Evolutionary conservation across 1,284 basidiomycete genomes (phyloP).

Genomic region (Puccinia polysora): DNA sequence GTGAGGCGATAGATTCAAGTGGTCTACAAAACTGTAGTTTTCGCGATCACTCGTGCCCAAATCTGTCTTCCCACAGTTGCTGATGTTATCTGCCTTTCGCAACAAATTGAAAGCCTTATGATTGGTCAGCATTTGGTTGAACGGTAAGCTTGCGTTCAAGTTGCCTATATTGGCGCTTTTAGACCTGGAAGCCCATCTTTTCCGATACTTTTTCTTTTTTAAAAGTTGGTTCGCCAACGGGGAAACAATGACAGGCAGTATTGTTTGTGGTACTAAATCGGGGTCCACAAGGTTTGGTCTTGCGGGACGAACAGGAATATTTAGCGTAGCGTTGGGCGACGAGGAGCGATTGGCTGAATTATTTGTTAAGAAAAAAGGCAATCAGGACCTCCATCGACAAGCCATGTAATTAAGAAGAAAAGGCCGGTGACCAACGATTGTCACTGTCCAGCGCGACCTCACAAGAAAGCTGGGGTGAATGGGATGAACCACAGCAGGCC

Average conservation of each 20-base stretch:
- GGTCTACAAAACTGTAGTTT: not conserved
- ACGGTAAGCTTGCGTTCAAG: not conserved
- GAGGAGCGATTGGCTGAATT: not conserved
- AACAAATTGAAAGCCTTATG: not conserved
- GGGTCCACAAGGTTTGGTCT: not conserved
- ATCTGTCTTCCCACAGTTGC: no score
- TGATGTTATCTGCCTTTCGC: not conserved
- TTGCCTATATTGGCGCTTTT: not conserved
- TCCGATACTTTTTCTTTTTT: not conserved
- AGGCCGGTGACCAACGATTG: no score
- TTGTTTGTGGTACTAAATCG: not conserved
- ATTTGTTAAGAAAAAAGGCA: no score
- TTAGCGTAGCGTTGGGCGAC: not conserved
- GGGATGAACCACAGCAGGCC: no score
- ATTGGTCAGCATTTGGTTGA: not conserved
- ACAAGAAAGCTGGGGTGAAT: not conserved
- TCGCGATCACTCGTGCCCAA: not conserved
- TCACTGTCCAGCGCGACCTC: no score
- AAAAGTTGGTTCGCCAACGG: not conserved
- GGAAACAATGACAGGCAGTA: constrained; percentile 6
- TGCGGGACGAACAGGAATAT: not conserved
- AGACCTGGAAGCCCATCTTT: constrained; percentile 1
- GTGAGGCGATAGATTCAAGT: not conserved
- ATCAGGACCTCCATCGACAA: no score
- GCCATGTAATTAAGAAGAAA: no score